Evolutionary conservation across 108 stramenopile genomes (phyloP), one percentile per base, ranked within the genome.

Genomic region (Hondaea fermentalgiana): DNA sequence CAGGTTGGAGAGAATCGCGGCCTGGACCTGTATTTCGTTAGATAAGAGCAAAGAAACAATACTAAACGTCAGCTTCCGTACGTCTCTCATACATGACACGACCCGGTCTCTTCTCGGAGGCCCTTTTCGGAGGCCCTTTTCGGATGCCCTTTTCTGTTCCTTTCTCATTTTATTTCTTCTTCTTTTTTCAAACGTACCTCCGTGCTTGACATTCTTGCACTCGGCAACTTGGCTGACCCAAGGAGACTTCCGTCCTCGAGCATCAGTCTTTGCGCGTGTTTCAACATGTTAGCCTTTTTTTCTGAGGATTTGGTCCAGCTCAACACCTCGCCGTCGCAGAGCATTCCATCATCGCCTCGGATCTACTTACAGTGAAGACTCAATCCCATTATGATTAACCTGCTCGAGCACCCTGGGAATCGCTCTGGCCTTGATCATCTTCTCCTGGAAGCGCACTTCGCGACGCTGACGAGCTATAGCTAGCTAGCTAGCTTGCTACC

Each of bases 361-460:
- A 35, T 35, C 35, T 35, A 83, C 76, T 23, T 83, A 83, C 76
- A 83, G 51, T 10, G 76, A 83, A 6, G 76, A 83, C 25, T 83
- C 76, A 45, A 83, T 83, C 43, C 76, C 76, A 53, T 53, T 45
- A 3, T 12, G n/a, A 28, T 83, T 43, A 83, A 83, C 3, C 4
- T 83, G 76, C 76, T 83, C 76, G 17, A 83, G 76, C n/a, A 83
- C 51, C 76, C 76, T 47, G 19, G 76, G 76, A 28, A 83, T 83
- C 51, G 76, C 76, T 23, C 49, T 83, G 10, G 76, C 76, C 76
- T 53, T 83, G 51, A 83, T 6, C 76, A 83, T 83, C 23, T 12
- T 83, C 19, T 6, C 76, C 64, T 16, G 21, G 1, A 57, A 8
- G 55, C 55, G 55, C 55, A 0, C 35, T 35, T 35, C 2, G 35